Evolutionary conservation across 768 basidiomycete species (phyloP), one percentile per base, ranked within the genome.

Genomic region (Pleurotus ostreatus): DNA sequence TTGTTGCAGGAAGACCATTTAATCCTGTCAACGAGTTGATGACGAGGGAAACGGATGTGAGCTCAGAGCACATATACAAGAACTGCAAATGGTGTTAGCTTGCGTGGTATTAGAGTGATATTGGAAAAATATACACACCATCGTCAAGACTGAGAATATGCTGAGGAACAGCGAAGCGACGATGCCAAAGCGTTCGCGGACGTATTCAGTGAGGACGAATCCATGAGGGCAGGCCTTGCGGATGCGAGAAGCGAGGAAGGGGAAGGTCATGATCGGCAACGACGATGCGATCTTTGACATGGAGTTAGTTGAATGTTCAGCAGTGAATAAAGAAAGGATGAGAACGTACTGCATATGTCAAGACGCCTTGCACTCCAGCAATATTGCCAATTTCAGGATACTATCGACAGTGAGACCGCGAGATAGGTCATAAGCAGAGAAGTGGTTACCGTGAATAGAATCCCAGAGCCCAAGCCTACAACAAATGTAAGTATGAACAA

Each of bases 191-290:
- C 51, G 51, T 30, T 53, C 51, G 11, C 51, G 51, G 0, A 53
- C 51, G n/a, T 53, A 53, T 22, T 53, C 51, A 15, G 51, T 53
- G n/a, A 53, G 39, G 2, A 53, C 51, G 18, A 53, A 53, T 1
- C 51, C 51, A n/a, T 53, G 51, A 23, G 51, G 51, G 18, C 51
- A 53, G 13, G 51, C 51, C 22, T 53, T 53, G n/a, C 51, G 51
- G 16, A 53, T 53, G 3, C 51, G 51, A 12, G 51, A 53, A n/a
- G 51, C 51, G 4, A 53, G 51, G 39, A 53, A 53, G 5, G 51
- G 51, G 51, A 53, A 53, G n/a, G 51, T 53, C 51, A 53, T 53
- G 22, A 53, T 53, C n/a, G 51, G 51, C 39, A 53, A 40, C 2
- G 51, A 53, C 6, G 51, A 53, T 4, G 51, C n/a, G 13, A 53